Evolutionary conservation across 257 asterid species (phyloP).

Genomic region (Solanum peruvianum): DNA sequence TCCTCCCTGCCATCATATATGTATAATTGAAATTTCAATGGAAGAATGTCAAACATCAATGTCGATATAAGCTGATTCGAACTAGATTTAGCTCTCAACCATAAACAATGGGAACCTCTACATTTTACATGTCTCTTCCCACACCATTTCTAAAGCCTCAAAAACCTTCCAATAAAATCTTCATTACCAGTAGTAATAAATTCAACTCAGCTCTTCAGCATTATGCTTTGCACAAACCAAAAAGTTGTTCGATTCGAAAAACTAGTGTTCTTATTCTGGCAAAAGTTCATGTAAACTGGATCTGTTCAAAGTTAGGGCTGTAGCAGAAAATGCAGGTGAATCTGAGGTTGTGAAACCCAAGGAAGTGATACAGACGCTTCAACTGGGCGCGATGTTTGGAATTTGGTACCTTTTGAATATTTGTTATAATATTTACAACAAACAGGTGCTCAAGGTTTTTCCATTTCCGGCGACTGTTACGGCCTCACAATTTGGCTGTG

Average conservation of each 20-base stretch:
- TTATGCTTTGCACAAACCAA: not conserved
- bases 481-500: slow-evolving; percentile 80
- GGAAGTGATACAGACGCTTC: slow-evolving; percentile 15
- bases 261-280: not conserved
- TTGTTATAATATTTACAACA: slow-evolving; percentile 78
- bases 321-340: slow-evolving; percentile 23
- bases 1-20: not conserved
- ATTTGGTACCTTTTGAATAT: slow-evolving; percentile 72
- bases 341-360: slow-evolving; percentile 2
- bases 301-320: slow-evolving; percentile 8
- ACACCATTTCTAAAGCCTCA: slow-evolving; percentile 21
- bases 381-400: slow-evolving; percentile 67
- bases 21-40: not conserved
- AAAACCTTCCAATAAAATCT: slow-evolving; percentile 4
- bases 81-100: not conserved
- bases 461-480: slow-evolving; percentile 77
- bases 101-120: slow-evolving; percentile 30
- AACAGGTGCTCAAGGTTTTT: slow-evolving; percentile 79
- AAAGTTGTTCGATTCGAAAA: not conserved
- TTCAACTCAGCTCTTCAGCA: not conserved
- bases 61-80: not conserved
- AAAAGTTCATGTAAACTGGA: not conserved
- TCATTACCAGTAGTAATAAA: not conserved
- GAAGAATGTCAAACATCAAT: not conserved
- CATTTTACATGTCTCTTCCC: slow-evolving; percentile 33